Evolutionary conservation across 495 filamentous ascomycete genomes (phyloP), one percentile per base, ranked within the genome.

Genomic region (Aspergillus funiculosus): DNA sequence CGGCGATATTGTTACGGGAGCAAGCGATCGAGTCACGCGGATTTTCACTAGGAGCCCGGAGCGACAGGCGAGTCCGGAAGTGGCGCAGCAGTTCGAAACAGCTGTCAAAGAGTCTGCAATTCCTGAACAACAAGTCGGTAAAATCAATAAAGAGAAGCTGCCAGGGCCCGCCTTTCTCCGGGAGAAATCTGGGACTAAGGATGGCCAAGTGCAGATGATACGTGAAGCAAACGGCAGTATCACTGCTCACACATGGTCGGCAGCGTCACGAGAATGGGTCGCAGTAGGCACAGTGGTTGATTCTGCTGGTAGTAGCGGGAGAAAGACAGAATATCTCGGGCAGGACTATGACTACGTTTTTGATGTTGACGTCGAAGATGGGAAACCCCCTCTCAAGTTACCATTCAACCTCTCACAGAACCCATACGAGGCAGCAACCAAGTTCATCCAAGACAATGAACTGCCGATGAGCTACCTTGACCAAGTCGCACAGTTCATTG

Each of bases 301-400:
- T 46, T 80, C 87, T 2, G 84, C 82, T 25, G 91, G 83, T 24
- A 92, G 87, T 59, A 87, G 81, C 47, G 84, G 86, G 3, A 74
- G 75, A 34, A 87, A 86, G 60, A 81, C 74, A 9, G 68, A 83
- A 30, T 86, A 90, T 58, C 62, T 82, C 2, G 94, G 94, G 17
- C 80, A 90, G 60, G 87, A 95, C 43, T 99, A 94, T 60, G 94
- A 99, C 55, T 96, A 87, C 61, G 94, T 99, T 37, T 99, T 97
- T 52, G 91, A 97, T 58, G 92, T 99, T 19, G 94, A 96, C 56
- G 91, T 97, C 46, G 86, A 95, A 58, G 94, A 97, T 50, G 94
- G 92, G 27, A 88, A 91, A 52, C 94, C 94, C 21, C 80, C 92
- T 2, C 74, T 97, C 24, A 97, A 97, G 58, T 73, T 99, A 22